Base-by-base conservation (phyloP, 1,284 basidiomycete species). In the Vanrija humicola region DNA sequence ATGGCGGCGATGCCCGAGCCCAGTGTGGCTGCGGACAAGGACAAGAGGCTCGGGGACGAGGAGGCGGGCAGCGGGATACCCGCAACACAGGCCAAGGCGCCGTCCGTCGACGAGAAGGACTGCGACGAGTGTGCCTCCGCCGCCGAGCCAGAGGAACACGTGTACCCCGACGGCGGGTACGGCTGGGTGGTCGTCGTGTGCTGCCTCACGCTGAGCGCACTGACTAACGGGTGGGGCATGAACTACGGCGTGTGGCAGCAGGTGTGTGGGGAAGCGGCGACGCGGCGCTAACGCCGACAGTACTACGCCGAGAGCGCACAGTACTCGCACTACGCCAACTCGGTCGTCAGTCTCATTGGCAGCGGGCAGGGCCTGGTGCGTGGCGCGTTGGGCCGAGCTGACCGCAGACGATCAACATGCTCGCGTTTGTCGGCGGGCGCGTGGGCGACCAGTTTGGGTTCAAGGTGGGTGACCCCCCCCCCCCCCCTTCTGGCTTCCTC, bases 131-230 rank as follows among this genome's bases (percentile, higher is more conserved):
- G 46, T 7, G 26, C 18, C n/a, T 1, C 1, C 15, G 18, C 18
- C n/a, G 15, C 15, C 43, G 46, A 12, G 5, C 10, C 15, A 25
- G 44, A 38, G 21, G 59, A 59, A 9, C 67, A 73, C 43, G 54
- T 55, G 9, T 69, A 69, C 25, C 76, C 72, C 5, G 75, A 78
- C 56, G 77, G 77, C 15, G 70, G 70, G 4, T 70, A 72, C 46
- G 70, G 70, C 8, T 72, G 70, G 70, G 65, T 72, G 9, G 68
- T 72, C 0, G 51, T 72, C 10, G 45, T 50, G 3, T 64, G 65
- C 46, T 72, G 70, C 59, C 58, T 58, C 38, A 63, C 62, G 5
- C 38, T 70, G 15, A 63, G 66, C 1, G 68, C 58, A 25, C 53
- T 56, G 16, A 64, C 66, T 0, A 64, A 45, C 39, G 62, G 68